A percentile compares a stretch with the other conserved stretches of the same genome.
These are phyloP conservation scores for Priceomyces carsonii DNA, from an alignment of 805 yeast species.

Conservation along the genomic window DNA sequence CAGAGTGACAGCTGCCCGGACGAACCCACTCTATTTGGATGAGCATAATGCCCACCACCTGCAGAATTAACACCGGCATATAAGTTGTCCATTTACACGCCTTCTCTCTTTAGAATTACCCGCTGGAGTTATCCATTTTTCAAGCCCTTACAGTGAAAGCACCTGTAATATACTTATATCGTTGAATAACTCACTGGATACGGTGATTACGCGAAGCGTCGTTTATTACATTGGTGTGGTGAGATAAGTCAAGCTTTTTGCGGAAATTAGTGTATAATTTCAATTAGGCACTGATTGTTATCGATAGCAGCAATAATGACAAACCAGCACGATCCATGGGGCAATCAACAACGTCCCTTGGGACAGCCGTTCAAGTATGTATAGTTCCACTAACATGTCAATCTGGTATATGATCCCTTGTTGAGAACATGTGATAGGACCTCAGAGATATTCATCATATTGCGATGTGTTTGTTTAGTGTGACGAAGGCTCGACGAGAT, in stretches of 20 bases:
- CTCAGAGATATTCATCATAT: no score
- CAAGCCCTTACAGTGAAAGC: conserved; percentile 4
- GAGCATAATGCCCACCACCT: no score
- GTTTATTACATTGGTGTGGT: conserved; percentile 3
- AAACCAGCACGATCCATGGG: conserved; percentile 45
- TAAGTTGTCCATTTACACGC: conserved; percentile 5
- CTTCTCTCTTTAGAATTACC: conserved; percentile 5
- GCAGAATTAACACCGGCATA: no score
- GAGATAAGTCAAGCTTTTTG: neutral
- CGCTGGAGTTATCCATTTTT: conserved; percentile 7
- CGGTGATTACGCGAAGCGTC: neutral
- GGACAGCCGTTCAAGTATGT: conserved; percentile 47
- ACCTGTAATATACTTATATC: neutral
- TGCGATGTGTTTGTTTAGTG: conserved; percentile 1
- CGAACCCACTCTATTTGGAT: no score
- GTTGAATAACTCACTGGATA: neutral
- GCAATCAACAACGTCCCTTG: conserved; percentile 41
- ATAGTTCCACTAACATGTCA: no score
- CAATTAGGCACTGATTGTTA: conserved; percentile 4
- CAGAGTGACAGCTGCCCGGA: no score
- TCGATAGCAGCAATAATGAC: conserved; percentile 25
- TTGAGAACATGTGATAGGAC: no score
- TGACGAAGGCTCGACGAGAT: no score
- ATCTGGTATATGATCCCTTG: no score
- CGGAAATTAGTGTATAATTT: conserved; percentile 5